Conservation (phyloP, 805 yeast genomes). For the Hanseniaspora mollemarum region DNA sequence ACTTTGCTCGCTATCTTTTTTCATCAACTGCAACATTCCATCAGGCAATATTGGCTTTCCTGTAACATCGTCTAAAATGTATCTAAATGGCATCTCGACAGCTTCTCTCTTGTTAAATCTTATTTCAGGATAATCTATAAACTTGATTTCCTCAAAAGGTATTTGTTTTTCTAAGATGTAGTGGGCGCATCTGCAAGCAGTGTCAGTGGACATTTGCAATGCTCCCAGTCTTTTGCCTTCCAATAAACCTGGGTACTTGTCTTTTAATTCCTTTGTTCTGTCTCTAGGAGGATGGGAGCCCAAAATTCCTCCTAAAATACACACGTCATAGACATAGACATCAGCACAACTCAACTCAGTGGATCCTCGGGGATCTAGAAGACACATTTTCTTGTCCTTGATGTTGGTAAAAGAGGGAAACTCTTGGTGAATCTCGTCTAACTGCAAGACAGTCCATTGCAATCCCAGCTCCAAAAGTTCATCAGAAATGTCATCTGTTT, state of each 20-base stretch:
- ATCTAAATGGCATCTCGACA: constrained; percentile 96
- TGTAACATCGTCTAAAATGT: constrained; percentile 46
- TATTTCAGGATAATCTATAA: constrained; percentile 89
- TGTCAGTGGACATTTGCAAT: constrained; percentile 94
- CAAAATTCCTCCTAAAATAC: constrained; percentile 90
- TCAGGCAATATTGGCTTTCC: constrained; percentile 76
- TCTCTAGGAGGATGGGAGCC: constrained; percentile 90
- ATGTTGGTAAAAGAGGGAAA: constrained; percentile 35
- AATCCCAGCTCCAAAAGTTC: constrained; percentile 49
- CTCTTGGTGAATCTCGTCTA: constrained; percentile 35
- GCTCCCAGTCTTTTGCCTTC: constrained; percentile 77
- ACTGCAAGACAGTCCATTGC: constrained; percentile 72
- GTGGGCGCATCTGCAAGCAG: constrained; percentile 89
- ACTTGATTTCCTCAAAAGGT: constrained; percentile 60
- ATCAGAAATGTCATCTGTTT: constrained; percentile 52
- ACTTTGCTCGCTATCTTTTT: constrained; percentile 72
- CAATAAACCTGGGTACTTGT: constrained; percentile 55
- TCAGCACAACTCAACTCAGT: constrained; percentile 66
- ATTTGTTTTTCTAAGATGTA: constrained; percentile 50
- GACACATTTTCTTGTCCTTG: constrained; percentile 48
- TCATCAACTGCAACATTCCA: constrained; percentile 82
- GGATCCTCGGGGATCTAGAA: constrained; percentile 80
- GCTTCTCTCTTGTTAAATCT: constrained; percentile 79
- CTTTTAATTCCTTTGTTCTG: constrained; percentile 78
- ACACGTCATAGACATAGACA: constrained; percentile 57